These are phyloP conservation scores for Clonostachys chloroleuca DNA, from an alignment of 2,329 filamentous ascomycete species.

Conservation along the genomic window DNA sequence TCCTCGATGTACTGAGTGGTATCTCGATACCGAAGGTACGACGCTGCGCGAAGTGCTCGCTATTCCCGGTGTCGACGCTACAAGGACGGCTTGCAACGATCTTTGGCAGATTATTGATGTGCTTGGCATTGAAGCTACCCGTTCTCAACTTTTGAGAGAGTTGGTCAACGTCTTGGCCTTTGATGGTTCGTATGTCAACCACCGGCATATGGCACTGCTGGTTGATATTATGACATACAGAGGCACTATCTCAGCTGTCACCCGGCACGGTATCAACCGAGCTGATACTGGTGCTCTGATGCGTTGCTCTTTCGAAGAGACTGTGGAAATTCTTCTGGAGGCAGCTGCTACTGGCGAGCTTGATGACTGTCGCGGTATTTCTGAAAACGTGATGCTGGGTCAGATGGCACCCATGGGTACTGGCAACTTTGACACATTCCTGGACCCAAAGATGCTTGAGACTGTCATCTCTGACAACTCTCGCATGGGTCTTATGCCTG, in stretches of 20 bases:
- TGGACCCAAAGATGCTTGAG: constrained; percentile 94
- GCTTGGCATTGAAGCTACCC: constrained; percentile 93
- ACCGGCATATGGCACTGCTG: constrained; percentile 90
- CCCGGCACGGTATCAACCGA: constrained; percentile 96
- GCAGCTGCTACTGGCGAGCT: constrained; percentile 92
- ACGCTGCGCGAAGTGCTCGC: constrained; percentile 78
- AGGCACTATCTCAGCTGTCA: constrained; percentile 91
- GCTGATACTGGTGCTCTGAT: constrained; percentile 97
- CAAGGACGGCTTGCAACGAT: constrained; percentile 88
- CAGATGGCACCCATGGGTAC: constrained; percentile 97
- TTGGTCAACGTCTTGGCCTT: constrained; percentile 92
- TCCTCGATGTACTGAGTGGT: constrained; percentile 82
- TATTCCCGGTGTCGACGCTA: constrained; percentile 83
- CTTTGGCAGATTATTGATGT: constrained; percentile 92
- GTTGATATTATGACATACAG: constrained; percentile 98
- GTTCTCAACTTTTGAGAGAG: constrained; percentile 81
- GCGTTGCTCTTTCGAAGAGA: constrained; percentile 99
- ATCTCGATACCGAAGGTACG: constrained; percentile 90
- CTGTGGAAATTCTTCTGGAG: constrained; percentile 95
- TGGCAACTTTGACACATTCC: constrained; percentile 87
- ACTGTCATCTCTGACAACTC: constrained; percentile 93
- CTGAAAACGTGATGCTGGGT: constrained; percentile 97
- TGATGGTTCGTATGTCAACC: constrained; percentile 98
- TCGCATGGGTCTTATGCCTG: constrained; percentile 75
- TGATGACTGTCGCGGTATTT: constrained; percentile 96